A percentile compares a stretch with the other conserved stretches of the same genome.
These are phyloP conservation scores for Skeletonema tropicum DNA, from an alignment of 108 stramenopile species.

Conservation along the genomic window DNA sequence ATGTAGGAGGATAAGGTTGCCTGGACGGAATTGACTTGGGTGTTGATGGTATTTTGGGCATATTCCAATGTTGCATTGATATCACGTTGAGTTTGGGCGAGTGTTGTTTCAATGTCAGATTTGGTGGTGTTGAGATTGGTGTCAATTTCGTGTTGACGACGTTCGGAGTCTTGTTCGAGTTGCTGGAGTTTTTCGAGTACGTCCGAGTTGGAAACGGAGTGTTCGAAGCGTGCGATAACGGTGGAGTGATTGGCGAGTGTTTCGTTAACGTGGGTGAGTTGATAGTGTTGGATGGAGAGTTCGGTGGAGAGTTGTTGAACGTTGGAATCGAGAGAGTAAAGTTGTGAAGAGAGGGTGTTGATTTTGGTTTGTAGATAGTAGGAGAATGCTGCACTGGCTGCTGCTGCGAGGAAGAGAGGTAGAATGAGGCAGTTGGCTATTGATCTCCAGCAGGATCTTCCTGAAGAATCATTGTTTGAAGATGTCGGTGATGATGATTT, in stretches of 20 bases:
- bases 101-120: constrained; percentile 14
- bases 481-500: neutral
- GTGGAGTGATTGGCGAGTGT: constrained; percentile 46
- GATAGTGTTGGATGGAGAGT: neutral
- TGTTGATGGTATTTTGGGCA: constrained; percentile 41
- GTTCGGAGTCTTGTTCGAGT: constrained; percentile 71
- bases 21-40: constrained; percentile 39
- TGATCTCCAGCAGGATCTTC: constrained; percentile 2
- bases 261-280: constrained; percentile 6
- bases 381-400: constrained; percentile 16
- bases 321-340: constrained; percentile 8
- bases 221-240: constrained; percentile 76
- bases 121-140: constrained; percentile 18
- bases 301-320: constrained; percentile 5
- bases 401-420: constrained; percentile 18
- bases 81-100: constrained; percentile 3
- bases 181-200: constrained; percentile 61
- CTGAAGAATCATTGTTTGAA: neutral
- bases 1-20: constrained; percentile 53
- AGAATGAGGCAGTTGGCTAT: constrained; percentile 20
- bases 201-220: constrained; percentile 81
- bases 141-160: constrained; percentile 7
- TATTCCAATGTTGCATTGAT: neutral
- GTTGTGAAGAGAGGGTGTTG: constrained; percentile 17
- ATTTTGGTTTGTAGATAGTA: constrained; percentile 25